Conservation (phyloP, 2,329 filamentous ascomycete genomes). For the Dothideomycetes sp. region DNA sequence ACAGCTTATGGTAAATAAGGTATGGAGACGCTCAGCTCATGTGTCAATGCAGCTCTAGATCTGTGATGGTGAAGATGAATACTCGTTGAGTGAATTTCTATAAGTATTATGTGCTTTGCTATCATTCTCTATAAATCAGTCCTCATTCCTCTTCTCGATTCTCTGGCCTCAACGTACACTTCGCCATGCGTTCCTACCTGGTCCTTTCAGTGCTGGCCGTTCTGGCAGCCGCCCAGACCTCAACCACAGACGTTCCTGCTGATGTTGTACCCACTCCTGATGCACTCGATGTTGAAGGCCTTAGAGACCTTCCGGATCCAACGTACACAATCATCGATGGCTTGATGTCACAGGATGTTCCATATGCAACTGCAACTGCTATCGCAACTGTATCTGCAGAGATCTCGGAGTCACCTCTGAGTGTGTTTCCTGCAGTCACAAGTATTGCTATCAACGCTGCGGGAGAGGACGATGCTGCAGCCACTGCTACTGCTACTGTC, state of each 20-base stretch:
- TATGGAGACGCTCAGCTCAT: too few species aligned
- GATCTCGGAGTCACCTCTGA: conserved; percentile 6
- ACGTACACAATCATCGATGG: conserved; percentile 8
- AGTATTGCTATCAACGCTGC: conserved; percentile 7
- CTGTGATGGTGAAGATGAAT: too few species aligned
- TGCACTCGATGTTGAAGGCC: conserved; percentile 7
- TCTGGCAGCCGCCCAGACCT: conserved; percentile 2
- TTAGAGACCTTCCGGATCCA: conserved; percentile 6
- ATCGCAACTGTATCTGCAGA: conserved; percentile 4
- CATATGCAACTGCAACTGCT: conserved; percentile 7
- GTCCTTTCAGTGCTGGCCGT: too few species aligned
- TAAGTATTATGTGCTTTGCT: too few species aligned
- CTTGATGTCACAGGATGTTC: conserved; percentile 4
- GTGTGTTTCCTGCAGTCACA: conserved; percentile 6
- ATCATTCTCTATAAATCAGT: too few species aligned
- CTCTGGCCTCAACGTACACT: too few species aligned
- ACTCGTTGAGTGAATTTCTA: too few species aligned
- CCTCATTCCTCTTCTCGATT: too few species aligned
- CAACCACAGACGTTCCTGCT: conserved; percentile 1
- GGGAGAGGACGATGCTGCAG: conserved; percentile 4
- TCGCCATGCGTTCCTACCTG: too few species aligned
- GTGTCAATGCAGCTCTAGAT: too few species aligned
- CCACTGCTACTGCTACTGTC: conserved; percentile 2
- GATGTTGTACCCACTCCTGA: conserved; percentile 6
- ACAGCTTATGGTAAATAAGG: too few species aligned